Conservation (phyloP, 768 basidiomycete genomes). For the Coprinopsis cinerea region DNA sequence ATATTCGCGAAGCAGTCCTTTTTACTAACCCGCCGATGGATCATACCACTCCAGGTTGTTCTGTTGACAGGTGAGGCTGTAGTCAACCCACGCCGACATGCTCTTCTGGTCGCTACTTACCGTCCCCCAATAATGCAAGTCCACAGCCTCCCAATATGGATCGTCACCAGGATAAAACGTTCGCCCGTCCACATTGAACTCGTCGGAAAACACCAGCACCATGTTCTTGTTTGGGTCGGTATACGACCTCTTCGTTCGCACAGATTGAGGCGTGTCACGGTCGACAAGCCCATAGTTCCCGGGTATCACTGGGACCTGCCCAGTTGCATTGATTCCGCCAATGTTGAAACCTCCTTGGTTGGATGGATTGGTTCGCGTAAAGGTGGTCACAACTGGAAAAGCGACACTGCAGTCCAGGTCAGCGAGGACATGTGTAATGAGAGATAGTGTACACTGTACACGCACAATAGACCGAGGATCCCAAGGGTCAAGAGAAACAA, state of each 20-base stretch:
- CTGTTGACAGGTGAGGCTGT: conserved; percentile 14
- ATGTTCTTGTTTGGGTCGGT: conserved; percentile 29
- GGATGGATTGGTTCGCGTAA: no score
- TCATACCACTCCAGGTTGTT: conserved; percentile 80
- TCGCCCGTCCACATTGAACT: conserved; percentile 71
- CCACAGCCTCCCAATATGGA: conserved; percentile 57
- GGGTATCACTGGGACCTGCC: conserved; percentile 33
- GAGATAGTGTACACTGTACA: background rate
- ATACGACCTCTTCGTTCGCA: conserved; percentile 47
- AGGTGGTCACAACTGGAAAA: no score
- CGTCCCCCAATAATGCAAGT: conserved; percentile 65
- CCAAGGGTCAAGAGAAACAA: conserved; percentile 46
- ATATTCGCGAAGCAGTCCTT: no score
- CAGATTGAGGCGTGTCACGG: conserved; percentile 57
- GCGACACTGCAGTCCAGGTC: background rate
- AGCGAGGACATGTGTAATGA: conserved; percentile 13
- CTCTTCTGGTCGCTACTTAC: conserved; percentile 14
- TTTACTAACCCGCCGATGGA: no score
- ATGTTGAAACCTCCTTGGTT: conserved; percentile 62
- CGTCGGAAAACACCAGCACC: conserved; percentile 71
- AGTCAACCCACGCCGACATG: no score
- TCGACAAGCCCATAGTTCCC: conserved; percentile 52
- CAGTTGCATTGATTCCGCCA: conserved; percentile 65
- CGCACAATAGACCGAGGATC: conserved; percentile 48
- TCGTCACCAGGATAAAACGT: conserved; percentile 67